Conservation (phyloP, 225 moss, liverwort and hornwort genomes). For the Physcomitrium patens region DNA sequence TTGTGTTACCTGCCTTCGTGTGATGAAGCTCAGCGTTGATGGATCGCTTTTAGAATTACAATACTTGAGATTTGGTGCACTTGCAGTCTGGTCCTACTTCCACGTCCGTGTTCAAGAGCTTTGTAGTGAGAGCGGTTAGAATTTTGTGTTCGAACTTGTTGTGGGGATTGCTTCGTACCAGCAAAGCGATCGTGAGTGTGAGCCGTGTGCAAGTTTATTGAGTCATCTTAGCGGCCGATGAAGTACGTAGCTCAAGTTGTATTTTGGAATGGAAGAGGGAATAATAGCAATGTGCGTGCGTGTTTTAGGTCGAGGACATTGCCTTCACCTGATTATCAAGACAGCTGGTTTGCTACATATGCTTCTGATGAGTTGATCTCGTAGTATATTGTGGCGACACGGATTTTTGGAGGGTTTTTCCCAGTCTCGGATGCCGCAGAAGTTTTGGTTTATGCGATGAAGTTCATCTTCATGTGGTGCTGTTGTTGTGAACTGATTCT, state of each 20-base stretch:
- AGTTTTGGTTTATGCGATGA: neutral
- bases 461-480: neutral
- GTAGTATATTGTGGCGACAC: neutral
- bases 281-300: neutral
- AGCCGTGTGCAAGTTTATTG: neutral
- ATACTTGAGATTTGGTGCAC: neutral
- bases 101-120: neutral
- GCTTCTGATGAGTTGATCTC: slow-evolving; percentile 13
- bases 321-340: neutral
- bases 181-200: neutral
- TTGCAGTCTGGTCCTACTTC: neutral
- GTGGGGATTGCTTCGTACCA: neutral
- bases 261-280: slow-evolving; percentile 1
- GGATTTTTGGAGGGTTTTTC: neutral
- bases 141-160: neutral
- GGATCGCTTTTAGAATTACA: slow-evolving; percentile 1
- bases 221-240: neutral
- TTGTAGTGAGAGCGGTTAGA: neutral
- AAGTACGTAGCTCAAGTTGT: neutral
- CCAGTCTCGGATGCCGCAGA: neutral
- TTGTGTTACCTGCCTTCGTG: neutral
- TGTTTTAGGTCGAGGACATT: neutral
- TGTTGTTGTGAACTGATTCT: neutral
- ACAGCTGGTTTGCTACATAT: neutral
- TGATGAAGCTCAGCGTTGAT: neutral